A percentile compares a stretch with the other conserved stretches of the same genome.
phyloP scores from a whole-genome alignment of 2,329 filamentous ascomycete genomes.

The Cladophialophora chaetospira region DNA sequence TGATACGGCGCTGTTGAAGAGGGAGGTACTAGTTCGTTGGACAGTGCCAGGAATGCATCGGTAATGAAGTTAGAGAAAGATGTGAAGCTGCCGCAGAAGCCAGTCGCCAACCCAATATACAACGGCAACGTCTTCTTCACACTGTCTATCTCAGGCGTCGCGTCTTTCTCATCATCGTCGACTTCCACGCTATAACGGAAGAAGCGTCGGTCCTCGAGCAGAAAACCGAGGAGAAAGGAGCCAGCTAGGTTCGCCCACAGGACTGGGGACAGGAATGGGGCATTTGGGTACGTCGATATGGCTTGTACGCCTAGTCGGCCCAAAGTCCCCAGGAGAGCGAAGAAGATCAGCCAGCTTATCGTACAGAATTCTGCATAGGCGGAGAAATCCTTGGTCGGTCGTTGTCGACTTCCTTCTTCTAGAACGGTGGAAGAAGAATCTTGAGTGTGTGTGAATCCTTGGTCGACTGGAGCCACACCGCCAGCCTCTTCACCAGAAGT shows the following conservation, averaged over 20 bases:
- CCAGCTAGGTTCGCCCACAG: constrained; percentile 85
- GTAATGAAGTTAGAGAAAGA: constrained; percentile 80
- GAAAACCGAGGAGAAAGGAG: constrained; percentile 75
- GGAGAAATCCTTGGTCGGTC: not conserved
- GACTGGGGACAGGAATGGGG: constrained; percentile 69
- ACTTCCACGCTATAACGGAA: constrained; percentile 52
- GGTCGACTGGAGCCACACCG: not conserved
- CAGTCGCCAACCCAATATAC: constrained; percentile 78
- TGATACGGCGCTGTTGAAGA: not conserved
- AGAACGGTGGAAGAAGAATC: not conserved
- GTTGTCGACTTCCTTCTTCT: not conserved
- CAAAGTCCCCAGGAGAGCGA: constrained; percentile 76
- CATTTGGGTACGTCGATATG: constrained; percentile 73
- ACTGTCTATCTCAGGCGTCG: constrained; percentile 31
- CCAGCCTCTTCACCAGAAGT: not conserved
- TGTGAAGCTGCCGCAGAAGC: constrained; percentile 82
- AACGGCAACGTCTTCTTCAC: constrained; percentile 79
- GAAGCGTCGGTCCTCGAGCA: constrained; percentile 71
- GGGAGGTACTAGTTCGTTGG: constrained; percentile 60
- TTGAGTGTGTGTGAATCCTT: not conserved
- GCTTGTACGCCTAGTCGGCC: constrained; percentile 74
- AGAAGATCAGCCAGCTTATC: constrained; percentile 63
- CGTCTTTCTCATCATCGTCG: constrained; percentile 33
- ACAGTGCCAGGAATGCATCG: constrained; percentile 72
- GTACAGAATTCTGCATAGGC: not conserved